Evolutionary conservation across 805 yeast species (phyloP), one percentile per base, ranked within the genome.

Genomic region (Nakazawaea sp.): DNA sequence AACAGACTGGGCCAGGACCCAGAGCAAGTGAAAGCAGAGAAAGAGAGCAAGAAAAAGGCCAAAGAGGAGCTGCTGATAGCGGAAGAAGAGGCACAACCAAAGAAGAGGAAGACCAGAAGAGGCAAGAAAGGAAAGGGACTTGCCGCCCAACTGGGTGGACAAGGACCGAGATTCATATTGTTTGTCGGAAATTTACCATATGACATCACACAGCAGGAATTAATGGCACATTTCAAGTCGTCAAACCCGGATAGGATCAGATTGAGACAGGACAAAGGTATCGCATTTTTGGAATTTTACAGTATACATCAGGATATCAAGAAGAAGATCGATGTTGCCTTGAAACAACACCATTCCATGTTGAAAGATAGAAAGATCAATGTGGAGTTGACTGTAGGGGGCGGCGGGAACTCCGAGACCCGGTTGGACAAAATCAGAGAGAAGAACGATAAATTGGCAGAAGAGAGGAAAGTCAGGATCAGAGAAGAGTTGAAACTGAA

Each of bases 331-430:
- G 96, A 87, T 50, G 68, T 75, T 32, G 97, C 97, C 0, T 66
- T 92, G 48, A 67, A 81, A 45, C 72, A 84, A 67, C 96, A 92
- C 58, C 95, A 86, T 58, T 69, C 90, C 3, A 50, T 64, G 8
- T 55, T 90, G 45, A 70, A 75, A 40, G 69, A 72, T 30, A 70
- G 96, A 47, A 86, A 80, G 56, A 89, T 92, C 52, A 92, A 92
- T 53, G 97, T 92, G 25, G 98, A 92, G 57, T 69, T 92, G 49
- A 92, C 97, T 2, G 98, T 87, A 35, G 98, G 98, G 40, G 98
- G 98, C 29, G 98, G 98, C 33, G 97, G 97, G 40, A 90, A 90
- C 56, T 78, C 94, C 8, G 63, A 70, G 41, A 68, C 64, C 29
- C 64, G 94, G 51, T 49, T 75, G 32, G 70, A 73, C 38, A 92